Evolutionary conservation across 2,329 filamentous ascomycete genomes (phyloP).

Genomic region (Trichoderma sp.): DNA sequence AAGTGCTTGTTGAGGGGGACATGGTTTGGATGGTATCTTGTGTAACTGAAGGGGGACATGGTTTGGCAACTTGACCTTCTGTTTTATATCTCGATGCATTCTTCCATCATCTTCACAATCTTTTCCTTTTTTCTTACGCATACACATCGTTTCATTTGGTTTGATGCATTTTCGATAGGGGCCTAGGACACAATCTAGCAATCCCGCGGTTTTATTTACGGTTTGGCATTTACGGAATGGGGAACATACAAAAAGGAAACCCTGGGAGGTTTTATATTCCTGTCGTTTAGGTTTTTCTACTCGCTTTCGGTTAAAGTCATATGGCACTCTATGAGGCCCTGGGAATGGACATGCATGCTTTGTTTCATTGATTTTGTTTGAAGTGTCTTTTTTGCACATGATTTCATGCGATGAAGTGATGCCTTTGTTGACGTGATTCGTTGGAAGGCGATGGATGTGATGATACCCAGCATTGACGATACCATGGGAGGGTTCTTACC

Average conservation of each 20-base stretch:
- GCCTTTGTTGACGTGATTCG: background rate
- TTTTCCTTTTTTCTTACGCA: background rate
- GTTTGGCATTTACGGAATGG: conserved; percentile 2
- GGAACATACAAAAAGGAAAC: background rate
- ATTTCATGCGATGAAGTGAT: background rate
- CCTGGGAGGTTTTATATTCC: background rate
- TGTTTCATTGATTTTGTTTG: background rate
- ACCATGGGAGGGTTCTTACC: background rate
- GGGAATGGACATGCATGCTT: background rate
- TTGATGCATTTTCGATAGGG: conserved; percentile 15
- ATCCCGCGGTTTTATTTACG: background rate
- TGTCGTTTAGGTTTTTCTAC: conserved; percentile 1
- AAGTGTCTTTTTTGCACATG: background rate
- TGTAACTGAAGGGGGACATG: background rate
- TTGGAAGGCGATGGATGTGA: background rate
- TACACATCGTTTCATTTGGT: conserved; percentile 1
- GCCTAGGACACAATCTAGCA: background rate
- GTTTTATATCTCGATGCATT: background rate
- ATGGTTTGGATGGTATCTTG: background rate
- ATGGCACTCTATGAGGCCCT: conserved; percentile 5
- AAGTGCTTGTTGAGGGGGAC: background rate
- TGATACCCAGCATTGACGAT: background rate
- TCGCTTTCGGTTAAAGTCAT: background rate
- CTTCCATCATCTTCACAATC: background rate
- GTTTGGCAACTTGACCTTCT: background rate